These are phyloP conservation scores for Epichloe hybrida DNA, from an alignment of 2,329 filamentous ascomycete species.

Conservation along the genomic window DNA sequence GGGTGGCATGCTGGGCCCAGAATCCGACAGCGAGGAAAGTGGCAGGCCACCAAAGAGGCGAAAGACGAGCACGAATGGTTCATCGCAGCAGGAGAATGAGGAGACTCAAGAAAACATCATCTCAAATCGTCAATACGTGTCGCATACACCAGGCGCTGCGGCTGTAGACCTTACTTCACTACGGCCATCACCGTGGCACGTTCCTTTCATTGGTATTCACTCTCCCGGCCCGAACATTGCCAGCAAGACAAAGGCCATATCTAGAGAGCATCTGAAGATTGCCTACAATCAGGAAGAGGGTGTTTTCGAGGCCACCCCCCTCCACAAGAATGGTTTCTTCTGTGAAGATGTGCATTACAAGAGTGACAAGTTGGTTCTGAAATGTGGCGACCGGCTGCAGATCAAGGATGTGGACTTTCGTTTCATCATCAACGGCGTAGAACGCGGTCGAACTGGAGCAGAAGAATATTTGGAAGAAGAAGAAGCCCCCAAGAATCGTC, in stretches of 20 bases:
- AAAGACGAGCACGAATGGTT: slow-evolving; percentile 30
- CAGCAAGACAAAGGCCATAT: slow-evolving; percentile 57
- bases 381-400: slow-evolving; percentile 53
- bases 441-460: slow-evolving; percentile 41
- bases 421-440: slow-evolving; percentile 56
- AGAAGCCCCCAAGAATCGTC: slow-evolving; percentile 31
- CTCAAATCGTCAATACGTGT: slow-evolving; percentile 46
- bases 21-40: slow-evolving; percentile 42
- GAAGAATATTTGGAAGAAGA: slow-evolving; percentile 43
- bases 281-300: slow-evolving; percentile 50
- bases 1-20: slow-evolving; percentile 53
- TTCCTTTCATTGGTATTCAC: slow-evolving; percentile 59
- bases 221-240: slow-evolving; percentile 50
- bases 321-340: slow-evolving; percentile 56
- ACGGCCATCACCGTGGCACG: slow-evolving; percentile 46
- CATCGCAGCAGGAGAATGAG: slow-evolving; percentile 28
- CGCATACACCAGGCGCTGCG: slow-evolving; percentile 44
- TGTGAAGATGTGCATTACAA: slow-evolving; percentile 47
- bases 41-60: slow-evolving; percentile 33
- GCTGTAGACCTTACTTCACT: slow-evolving; percentile 46
- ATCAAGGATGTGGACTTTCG: slow-evolving; percentile 57
- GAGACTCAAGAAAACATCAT: slow-evolving; percentile 33
- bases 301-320: slow-evolving; percentile 49
- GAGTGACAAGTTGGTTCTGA: slow-evolving; percentile 41
- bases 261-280: slow-evolving; percentile 60